Evolutionary conservation across 192 early-diverging fungal genomes (phyloP).

Genomic region (Obelidium mucronatum): DNA sequence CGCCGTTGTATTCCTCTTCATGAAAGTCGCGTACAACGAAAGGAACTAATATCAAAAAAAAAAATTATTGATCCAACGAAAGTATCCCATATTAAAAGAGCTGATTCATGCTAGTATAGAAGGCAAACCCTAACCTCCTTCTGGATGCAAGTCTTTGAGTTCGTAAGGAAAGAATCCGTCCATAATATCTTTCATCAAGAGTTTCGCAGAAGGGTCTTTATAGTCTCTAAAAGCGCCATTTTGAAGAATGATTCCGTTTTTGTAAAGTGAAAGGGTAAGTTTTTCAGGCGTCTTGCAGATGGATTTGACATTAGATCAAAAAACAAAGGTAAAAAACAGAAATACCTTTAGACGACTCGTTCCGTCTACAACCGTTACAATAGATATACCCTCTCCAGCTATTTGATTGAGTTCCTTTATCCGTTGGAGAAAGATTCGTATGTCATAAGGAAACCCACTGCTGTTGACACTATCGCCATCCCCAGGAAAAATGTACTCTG

Average conservation of each 20-base stretch:
- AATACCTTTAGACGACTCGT: conserved; percentile 7
- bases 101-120: not conserved
- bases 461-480: not conserved
- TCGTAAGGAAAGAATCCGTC: conserved; percentile 57
- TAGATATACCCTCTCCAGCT: conserved; percentile 25
- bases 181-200: conserved; percentile 47
- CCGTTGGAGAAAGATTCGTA: conserved; percentile 6
- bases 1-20: not conserved
- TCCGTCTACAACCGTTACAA: not conserved
- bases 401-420: conserved; percentile 43
- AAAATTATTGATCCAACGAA: not conserved
- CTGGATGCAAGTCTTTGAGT: conserved; percentile 44
- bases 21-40: not conserved
- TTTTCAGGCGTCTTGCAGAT: not conserved
- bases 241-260: conserved; percentile 44
- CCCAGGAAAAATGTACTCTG: not conserved
- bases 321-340: not conserved
- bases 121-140: too few relatives aligned
- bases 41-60: not conserved
- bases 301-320: not conserved
- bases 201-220: conserved; percentile 27
- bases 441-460: conserved; percentile 38
- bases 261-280: conserved; percentile 37
- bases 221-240: conserved; percentile 36
- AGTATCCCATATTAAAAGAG: too few relatives aligned